These are phyloP conservation scores for Tetrahymena malaccensis DNA, from an alignment of 73 alveolate species.

Conservation along the genomic window DNA sequence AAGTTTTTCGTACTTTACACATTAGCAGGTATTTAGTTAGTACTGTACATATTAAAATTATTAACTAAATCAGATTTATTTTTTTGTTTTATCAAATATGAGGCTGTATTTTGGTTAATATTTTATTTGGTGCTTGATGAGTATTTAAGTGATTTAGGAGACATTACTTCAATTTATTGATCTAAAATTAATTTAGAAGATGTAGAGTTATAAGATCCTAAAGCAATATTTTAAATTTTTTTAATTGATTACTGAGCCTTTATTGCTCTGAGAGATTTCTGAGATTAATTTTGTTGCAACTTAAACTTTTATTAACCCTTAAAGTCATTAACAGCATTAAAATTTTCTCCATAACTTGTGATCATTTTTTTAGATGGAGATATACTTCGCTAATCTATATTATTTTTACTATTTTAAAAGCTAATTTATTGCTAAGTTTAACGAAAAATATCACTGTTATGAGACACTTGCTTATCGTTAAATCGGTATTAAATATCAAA, in stretches of 20 bases:
- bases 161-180: not conserved
- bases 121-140: not conserved
- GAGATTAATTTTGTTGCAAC: not conserved
- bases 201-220: not conserved
- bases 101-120: not conserved
- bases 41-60: too few relatives aligned
- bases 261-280: not conserved
- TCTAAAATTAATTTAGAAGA: not conserved
- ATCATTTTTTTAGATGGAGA: not conserved
- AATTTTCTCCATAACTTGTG: not conserved
- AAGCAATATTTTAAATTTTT: not conserved
- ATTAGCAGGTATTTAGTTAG: not conserved
- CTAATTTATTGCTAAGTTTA: not conserved
- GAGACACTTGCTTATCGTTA: not conserved
- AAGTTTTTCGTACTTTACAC: not conserved
- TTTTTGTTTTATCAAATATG: not conserved
- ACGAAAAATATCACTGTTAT: not conserved
- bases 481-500: too few relatives aligned
- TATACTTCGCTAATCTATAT: not conserved
- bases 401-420: too few relatives aligned
- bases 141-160: not conserved
- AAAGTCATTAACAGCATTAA: not conserved
- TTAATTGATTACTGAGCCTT: not conserved
- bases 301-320: not conserved
- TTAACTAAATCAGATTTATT: not conserved